These are phyloP conservation scores for Helminthosporium solani DNA, from an alignment of 2,329 filamentous ascomycete genomes.

Conservation along the genomic window DNA sequence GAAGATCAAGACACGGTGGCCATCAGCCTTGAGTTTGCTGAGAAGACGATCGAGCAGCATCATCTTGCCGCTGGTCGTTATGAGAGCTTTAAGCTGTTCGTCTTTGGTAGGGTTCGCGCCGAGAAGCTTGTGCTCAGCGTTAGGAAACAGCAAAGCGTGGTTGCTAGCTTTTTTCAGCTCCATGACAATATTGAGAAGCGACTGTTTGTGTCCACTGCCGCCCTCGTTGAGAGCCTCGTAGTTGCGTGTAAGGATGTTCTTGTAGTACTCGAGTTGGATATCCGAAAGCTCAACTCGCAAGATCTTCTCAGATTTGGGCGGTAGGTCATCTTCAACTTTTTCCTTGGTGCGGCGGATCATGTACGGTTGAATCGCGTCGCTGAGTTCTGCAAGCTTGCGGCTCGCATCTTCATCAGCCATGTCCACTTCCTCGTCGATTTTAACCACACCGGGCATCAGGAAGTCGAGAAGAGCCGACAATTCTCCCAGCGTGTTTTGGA, in stretches of 20 bases:
- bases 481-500: slow-evolving; percentile 95
- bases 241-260: slow-evolving; percentile 96
- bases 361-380: slow-evolving; percentile 83
- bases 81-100: slow-evolving; percentile 86
- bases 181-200: slow-evolving; percentile 98
- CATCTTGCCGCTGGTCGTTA: slow-evolving; percentile 98
- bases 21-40: slow-evolving; percentile 87
- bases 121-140: slow-evolving; percentile 86
- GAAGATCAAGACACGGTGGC: slow-evolving; percentile 95
- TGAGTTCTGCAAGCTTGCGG: slow-evolving; percentile 81
- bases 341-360: slow-evolving; percentile 96
- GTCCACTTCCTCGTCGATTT: slow-evolving; percentile 90
- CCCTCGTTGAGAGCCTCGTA: slow-evolving; percentile 93
- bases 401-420: slow-evolving; percentile 78
- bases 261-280: slow-evolving; percentile 96
- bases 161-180: slow-evolving; percentile 99
- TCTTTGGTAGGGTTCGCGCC: slow-evolving; percentile 79
- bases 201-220: slow-evolving; percentile 87
- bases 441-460: slow-evolving; percentile 81
- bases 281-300: slow-evolving; percentile 96
- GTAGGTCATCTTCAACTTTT: slow-evolving; percentile 93
- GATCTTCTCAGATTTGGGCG: slow-evolving; percentile 97
- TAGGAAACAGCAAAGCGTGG: slow-evolving; percentile 96
- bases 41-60: slow-evolving; percentile 97
- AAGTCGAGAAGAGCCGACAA: slow-evolving; percentile 93